Evolutionary conservation across 2,329 filamentous ascomycete species (phyloP), one percentile per base, ranked within the genome.

Genomic region (Blastomyces silverae): DNA sequence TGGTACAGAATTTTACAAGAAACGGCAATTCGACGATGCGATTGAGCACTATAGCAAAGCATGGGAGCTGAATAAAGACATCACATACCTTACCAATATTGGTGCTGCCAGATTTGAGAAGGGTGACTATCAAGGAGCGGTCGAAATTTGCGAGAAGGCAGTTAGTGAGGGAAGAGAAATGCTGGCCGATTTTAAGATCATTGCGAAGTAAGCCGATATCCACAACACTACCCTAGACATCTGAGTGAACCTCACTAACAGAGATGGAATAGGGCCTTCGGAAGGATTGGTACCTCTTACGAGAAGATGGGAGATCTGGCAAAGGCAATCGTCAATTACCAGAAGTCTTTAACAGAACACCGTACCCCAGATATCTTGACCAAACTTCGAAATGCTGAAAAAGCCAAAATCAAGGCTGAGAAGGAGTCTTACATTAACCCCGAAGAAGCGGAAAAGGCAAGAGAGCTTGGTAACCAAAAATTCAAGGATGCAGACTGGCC

Each of bases 401-500:
- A 95, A 77, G 84, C 85, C 70, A 92, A 96, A 83, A 85, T 85
- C 68, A 90, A 90, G 68, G 81, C 84, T 28, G 89, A 90, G 67
- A 90, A 85, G 77, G 79, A 87, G 68, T 87, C 92, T 2, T 97
- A 97, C 79, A 81, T 99, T 71, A 90, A 94, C 79, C 91, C 94
- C 0, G 89, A 82, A 71, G 93, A 97, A 82, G 94, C 94, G 28
- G 94, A 99, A 74, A 90, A 96, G 82, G 92, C 94, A 17, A 92
- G 94, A 70, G 91, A 96, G 77, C 87, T 95, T 66, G 94, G 94
- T 56, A 97, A 97, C 80, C 86, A 90, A 78, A 96, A 95, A 79
- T 99, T 99, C 85, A 97, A 97, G 83, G 91, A 92, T 72, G 88
- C 85, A 42, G 92, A 99, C 79, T 97, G 92, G 90, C 93, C 94